phyloP scores from a whole-genome alignment of 208 protist species.

The Crithidia brevicula region DNA sequence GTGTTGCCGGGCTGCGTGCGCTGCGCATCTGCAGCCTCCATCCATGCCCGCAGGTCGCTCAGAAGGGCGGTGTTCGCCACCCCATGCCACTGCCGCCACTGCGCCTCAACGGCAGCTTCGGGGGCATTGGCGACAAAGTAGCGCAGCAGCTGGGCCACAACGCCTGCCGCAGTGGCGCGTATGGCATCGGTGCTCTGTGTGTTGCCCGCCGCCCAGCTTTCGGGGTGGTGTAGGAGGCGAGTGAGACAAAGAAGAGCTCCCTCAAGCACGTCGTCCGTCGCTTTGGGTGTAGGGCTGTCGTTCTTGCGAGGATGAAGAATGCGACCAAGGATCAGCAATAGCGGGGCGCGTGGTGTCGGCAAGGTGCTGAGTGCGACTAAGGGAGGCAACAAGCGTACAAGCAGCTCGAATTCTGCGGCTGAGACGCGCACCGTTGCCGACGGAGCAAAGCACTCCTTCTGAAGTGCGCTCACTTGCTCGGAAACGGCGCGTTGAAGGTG shows the following conservation, averaged over 20 bases:
- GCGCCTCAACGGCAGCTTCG: slow-evolving; percentile 24
- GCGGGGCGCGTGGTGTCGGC: slow-evolving; percentile 13
- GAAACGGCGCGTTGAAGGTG: slow-evolving; percentile 17
- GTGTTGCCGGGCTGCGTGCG: slow-evolving; percentile 12
- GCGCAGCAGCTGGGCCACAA: slow-evolving; percentile 22
- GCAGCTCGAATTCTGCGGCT: slow-evolving; percentile 9
- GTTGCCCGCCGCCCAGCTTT: slow-evolving; percentile 20
- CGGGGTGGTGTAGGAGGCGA: slow-evolving; percentile 25
- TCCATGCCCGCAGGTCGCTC: slow-evolving; percentile 20
- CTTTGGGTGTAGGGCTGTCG: background rate
- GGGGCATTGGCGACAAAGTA: slow-evolving; percentile 13
- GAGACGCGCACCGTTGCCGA: slow-evolving; percentile 10
- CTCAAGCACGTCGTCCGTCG: background rate
- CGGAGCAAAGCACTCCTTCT: slow-evolving; percentile 4
- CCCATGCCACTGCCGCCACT: slow-evolving; percentile 35
- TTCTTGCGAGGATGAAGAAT: slow-evolving; percentile 11
- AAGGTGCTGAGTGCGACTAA: slow-evolving; percentile 20
- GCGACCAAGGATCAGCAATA: slow-evolving; percentile 12
- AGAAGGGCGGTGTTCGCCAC: slow-evolving; percentile 21
- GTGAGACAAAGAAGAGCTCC: slow-evolving; percentile 11
- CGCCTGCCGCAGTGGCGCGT: slow-evolving; percentile 13
- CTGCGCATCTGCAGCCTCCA: slow-evolving; percentile 14
- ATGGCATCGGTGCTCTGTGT: slow-evolving; percentile 7
- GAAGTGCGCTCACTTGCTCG: slow-evolving; percentile 21
- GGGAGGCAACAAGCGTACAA: slow-evolving; percentile 2